phyloP scores from a whole-genome alignment of 345 rosid genomes.

The Eucalyptus polybractea region DNA sequence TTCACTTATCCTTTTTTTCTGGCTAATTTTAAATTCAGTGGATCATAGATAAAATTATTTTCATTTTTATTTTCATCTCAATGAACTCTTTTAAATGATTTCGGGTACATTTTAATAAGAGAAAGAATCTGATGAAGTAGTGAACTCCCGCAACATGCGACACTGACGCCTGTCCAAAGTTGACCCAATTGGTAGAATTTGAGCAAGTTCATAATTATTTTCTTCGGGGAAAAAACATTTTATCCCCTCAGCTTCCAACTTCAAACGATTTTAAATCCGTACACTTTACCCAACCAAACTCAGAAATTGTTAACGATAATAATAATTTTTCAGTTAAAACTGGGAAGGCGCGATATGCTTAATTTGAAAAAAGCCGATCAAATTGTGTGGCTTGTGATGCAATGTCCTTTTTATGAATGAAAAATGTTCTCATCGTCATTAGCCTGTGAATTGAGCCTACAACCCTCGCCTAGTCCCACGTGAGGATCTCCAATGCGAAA shows the following conservation, averaged over 20 bases:
- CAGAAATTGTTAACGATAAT: neutral
- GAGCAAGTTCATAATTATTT: neutral
- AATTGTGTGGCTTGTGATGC: neutral
- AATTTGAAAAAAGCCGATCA: too few species aligned
- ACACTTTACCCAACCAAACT: neutral
- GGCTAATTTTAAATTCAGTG: too few species aligned
- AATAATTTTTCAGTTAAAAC: neutral
- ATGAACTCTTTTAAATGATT: too few species aligned
- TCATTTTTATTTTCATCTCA: too few species aligned
- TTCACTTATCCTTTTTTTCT: too few species aligned
- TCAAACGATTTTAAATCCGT: neutral
- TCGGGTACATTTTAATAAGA: neutral
- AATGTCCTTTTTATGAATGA: too few species aligned
- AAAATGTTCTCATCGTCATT: too few species aligned
- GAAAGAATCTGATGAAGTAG: too few species aligned
- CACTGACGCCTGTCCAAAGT: neutral
- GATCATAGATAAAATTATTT: too few species aligned
- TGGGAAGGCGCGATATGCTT: neutral
- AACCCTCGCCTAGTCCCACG: accelerated
- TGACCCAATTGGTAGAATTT: neutral
- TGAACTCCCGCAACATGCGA: neutral
- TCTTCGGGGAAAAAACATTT: too few species aligned
- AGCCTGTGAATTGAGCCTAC: accelerated
- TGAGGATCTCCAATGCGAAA: neutral
- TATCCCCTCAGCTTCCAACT: neutral